phyloP scores from a whole-genome alignment of 768 basidiomycete species.

The Kwoniella sp. region DNA sequence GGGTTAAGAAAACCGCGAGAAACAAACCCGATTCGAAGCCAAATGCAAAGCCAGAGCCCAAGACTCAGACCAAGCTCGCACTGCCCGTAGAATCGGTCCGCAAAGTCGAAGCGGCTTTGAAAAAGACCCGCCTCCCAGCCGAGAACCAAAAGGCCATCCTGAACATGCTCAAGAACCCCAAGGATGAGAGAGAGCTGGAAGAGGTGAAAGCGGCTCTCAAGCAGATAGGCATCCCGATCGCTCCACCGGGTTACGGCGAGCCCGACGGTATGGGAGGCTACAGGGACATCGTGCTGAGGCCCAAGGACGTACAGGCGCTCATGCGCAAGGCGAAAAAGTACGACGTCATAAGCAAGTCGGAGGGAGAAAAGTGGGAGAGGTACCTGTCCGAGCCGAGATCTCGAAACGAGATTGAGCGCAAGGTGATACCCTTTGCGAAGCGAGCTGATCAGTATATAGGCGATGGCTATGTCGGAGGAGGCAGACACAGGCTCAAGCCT shows the following conservation, averaged over 20 bases:
- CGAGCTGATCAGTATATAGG: background rate
- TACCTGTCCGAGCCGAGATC: slow-evolving; percentile 5
- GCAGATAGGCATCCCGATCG: background rate
- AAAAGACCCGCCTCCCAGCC: background rate
- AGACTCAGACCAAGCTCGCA: slow-evolving; percentile 1
- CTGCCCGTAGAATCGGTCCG: slow-evolving; percentile 2
- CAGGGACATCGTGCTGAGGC: slow-evolving; percentile 5
- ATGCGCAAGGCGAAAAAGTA: background rate
- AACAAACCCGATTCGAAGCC: background rate
- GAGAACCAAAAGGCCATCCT: background rate
- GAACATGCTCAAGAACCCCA: slow-evolving; percentile 2
- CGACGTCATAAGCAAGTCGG: background rate
- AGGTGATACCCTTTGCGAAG: slow-evolving; percentile 4
- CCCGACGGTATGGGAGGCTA: slow-evolving; percentile 8
- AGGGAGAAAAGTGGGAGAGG: background rate
- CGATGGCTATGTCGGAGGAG: slow-evolving; percentile 6
- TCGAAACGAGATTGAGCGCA: slow-evolving; percentile 7
- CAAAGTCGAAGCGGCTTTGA: background rate
- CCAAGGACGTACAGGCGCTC: background rate
- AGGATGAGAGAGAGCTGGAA: background rate
- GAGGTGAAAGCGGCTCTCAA: background rate
- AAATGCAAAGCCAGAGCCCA: background rate
- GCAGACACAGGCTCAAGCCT: background rate
- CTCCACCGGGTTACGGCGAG: background rate
- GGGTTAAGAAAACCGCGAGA: background rate